These are phyloP conservation scores for Geotrichum aggregatum DNA, from an alignment of 1,139 yeast genomes.

Conservation along the genomic window DNA sequence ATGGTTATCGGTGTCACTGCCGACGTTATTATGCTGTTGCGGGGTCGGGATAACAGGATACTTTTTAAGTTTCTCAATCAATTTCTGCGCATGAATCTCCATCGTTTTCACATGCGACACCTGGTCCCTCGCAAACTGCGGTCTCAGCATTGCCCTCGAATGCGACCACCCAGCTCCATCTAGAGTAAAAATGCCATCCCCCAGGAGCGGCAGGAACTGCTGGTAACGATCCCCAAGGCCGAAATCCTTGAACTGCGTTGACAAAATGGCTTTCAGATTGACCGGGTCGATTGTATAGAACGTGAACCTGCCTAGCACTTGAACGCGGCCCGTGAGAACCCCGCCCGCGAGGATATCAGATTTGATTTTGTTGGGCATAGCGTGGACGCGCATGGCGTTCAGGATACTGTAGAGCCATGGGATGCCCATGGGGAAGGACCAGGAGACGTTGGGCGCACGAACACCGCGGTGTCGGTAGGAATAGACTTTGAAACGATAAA, in stretches of 20 bases:
- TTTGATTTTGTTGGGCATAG: neutral
- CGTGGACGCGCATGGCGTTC: neutral
- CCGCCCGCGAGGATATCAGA: neutral
- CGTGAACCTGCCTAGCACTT: constrained; percentile 13
- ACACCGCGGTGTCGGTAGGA: neutral
- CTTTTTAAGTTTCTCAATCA: constrained; percentile 31
- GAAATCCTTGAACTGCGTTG: constrained; percentile 47
- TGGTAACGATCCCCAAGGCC: constrained; percentile 48
- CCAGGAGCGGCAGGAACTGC: constrained; percentile 46
- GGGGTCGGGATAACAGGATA: constrained; percentile 31
- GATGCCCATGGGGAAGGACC: constrained; percentile 12
- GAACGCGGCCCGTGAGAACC: constrained; percentile 11
- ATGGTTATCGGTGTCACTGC: too few species aligned
- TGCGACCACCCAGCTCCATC: constrained; percentile 57
- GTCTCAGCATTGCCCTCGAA: constrained; percentile 54
- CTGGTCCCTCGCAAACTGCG: constrained; percentile 55
- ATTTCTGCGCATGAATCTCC: constrained; percentile 41
- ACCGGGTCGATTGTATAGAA: constrained; percentile 48
- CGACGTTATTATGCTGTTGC: too few species aligned
- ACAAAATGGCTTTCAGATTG: constrained; percentile 37
- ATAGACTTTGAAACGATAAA: neutral
- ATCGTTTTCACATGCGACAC: constrained; percentile 48
- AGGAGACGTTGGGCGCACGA: neutral
- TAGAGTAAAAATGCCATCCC: constrained; percentile 55
- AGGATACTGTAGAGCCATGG: neutral